Evolutionary conservation across 495 filamentous ascomycete genomes (phyloP), one percentile per base, ranked within the genome.

Genomic region (Choiromyces venosus): DNA sequence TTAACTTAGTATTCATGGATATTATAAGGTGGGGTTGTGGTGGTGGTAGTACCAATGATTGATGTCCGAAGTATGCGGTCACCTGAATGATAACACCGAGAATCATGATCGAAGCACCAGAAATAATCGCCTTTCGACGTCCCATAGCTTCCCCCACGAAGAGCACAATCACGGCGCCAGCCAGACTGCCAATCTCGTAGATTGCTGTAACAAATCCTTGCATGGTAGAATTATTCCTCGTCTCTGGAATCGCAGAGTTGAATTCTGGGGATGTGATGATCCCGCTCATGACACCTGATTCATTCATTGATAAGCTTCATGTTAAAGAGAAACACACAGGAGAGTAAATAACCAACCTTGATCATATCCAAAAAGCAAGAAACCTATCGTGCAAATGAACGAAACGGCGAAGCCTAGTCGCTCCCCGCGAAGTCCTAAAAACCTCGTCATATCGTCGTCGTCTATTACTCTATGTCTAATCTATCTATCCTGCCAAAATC

Each of bases 191-290:
- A 46, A 94, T 86, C 78, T 94, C 91, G 80, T 94, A 95, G 64
- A 96, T 91, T 4, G 92, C 91, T 3, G 92, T 94, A 19, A 94
- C 90, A 29, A 91, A 84, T 38, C 91, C 92, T 81, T 94, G 91
- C 88, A 92, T 92, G 1, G 89, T 89, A 7, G 88, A 83, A 78
- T 93, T 84, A 75, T 85, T 83, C 67, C 85, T 85, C 1, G 90
- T 91, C 61, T 88, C 88, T 18, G 87, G 87, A 78, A 94, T 93
- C 21, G 89, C 85, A 37, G 87, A 76, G 82, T 89, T 90, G 84
- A 96, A 96, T 14, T 87, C 87, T 0, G 85, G 83, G 0, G 91
- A 88, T 64, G 88, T 89, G 74, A 94, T 93, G 78, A 95, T 94
- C 69, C 92, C 92, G 74, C 86, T 88, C 92, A 94, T 95, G 72